phyloP scores from a whole-genome alignment of 2,329 filamentous ascomycete genomes.

The Coniochaeta sp. region DNA sequence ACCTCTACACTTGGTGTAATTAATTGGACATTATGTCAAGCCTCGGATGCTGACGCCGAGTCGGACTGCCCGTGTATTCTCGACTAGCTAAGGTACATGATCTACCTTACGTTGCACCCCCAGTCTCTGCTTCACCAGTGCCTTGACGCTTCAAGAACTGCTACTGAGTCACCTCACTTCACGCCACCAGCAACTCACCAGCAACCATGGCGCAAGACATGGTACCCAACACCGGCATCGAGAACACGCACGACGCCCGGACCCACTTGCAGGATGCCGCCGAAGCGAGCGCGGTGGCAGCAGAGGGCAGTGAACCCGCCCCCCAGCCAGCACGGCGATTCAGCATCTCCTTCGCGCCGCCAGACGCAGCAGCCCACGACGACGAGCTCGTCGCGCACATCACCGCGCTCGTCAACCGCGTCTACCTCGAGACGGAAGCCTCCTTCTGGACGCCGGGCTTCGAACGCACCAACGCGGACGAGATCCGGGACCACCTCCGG shows the following conservation, averaged over 20 bases:
- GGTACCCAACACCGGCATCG: not conserved
- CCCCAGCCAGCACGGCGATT: not conserved
- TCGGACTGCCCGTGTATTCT: not conserved
- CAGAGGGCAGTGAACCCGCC: not conserved
- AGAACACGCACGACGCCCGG: not conserved
- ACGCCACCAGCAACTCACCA: not conserved
- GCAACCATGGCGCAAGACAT: not conserved
- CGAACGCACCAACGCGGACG: conserved; percentile 12
- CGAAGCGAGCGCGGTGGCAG: not conserved
- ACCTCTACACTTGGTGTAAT: too few species aligned
- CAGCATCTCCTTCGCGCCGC: conserved; percentile 3
- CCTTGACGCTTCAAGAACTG: not conserved
- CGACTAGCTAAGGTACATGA: too few species aligned
- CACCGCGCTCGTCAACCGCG: conserved; percentile 7
- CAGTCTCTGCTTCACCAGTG: not conserved
- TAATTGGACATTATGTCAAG: not conserved
- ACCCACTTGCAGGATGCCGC: not conserved
- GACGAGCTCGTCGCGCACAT: not conserved
- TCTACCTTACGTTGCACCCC: too few species aligned
- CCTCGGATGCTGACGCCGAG: not conserved
- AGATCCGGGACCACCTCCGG: conserved; percentile 13
- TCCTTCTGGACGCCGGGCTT: conserved; percentile 8
- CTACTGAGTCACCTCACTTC: too few species aligned
- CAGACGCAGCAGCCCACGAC: not conserved
- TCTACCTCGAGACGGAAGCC: conserved; percentile 6